phyloP scores from a whole-genome alignment of 352 stramenopile genomes.

The Phytophthora cajani region DNA sequence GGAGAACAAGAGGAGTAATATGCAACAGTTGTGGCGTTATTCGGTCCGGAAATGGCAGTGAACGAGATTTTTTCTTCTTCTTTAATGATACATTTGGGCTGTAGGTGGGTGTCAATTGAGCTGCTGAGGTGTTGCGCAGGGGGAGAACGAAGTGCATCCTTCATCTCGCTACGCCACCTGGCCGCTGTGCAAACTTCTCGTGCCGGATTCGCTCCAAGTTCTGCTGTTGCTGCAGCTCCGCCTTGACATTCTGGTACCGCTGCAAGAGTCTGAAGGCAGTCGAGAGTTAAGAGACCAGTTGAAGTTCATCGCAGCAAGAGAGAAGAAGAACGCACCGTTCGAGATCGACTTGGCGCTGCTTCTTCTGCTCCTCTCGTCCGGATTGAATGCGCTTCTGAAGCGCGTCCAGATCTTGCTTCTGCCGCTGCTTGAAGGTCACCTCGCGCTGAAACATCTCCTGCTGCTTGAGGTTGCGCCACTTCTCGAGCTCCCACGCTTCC shows the following conservation, averaged over 20 bases:
- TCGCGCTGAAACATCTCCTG: conserved; percentile 96
- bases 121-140: background rate
- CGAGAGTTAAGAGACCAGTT: background rate
- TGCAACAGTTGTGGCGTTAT: conserved; percentile 7
- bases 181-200: conserved; percentile 76
- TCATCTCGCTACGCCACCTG: conserved; percentile 30
- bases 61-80: conserved; percentile 10
- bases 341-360: conserved; percentile 94
- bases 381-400: conserved; percentile 95
- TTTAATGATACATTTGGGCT: conserved; percentile 26
- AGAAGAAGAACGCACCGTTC: conserved; percentile 63
- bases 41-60: conserved; percentile 12
- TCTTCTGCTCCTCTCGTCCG: conserved; percentile 95
- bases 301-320: background rate
- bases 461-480: conserved; percentile 95
- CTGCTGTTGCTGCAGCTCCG: conserved; percentile 94
- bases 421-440: conserved; percentile 93
- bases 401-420: conserved; percentile 93
- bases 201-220: conserved; percentile 92
- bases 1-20: background rate
- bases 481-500: conserved; percentile 95
- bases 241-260: conserved; percentile 96
- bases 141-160: background rate
- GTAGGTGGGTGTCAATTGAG: background rate
- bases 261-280: conserved; percentile 74